These are phyloP conservation scores for Syzygium jambos DNA, from an alignment of 345 rosid species.

Conservation along the genomic window DNA sequence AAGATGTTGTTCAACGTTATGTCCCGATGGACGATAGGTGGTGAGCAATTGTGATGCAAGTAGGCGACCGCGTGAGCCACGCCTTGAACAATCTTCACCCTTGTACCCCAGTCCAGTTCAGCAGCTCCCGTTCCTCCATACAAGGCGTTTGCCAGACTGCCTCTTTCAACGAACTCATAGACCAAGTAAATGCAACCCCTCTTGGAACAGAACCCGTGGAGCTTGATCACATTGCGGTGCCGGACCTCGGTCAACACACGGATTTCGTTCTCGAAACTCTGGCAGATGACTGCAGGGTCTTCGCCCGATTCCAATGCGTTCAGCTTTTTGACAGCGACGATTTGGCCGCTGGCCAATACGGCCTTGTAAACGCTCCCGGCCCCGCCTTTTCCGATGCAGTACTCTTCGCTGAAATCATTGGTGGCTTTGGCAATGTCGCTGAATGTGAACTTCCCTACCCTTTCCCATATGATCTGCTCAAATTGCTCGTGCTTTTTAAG, in stretches of 20 bases:
- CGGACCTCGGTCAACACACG: conserved; percentile 37
- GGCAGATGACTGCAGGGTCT: conserved; percentile 18
- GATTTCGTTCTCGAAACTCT: conserved; percentile 57
- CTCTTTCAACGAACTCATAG: conserved; percentile 45
- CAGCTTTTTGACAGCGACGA: conserved; percentile 51
- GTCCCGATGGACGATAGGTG: conserved; percentile 53
- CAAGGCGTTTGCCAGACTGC: conserved; percentile 40
- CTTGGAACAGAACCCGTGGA: conserved; percentile 45
- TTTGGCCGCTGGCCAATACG: conserved; percentile 20
- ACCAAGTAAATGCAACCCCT: conserved; percentile 45
- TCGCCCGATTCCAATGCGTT: conserved; percentile 21
- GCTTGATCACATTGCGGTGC: conserved; percentile 60
- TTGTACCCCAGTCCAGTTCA: conserved; percentile 31
- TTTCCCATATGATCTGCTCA: conserved; percentile 41
- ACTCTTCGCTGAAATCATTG: conserved; percentile 27
- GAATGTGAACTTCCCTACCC: conserved; percentile 43
- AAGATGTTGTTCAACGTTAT: conserved; percentile 37
- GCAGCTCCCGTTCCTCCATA: conserved; percentile 16
- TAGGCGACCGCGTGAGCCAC: conserved; percentile 64
- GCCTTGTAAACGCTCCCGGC: conserved; percentile 63
- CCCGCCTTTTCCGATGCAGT: conserved; percentile 60
- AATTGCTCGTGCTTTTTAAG: background rate
- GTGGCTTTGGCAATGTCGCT: conserved; percentile 50
- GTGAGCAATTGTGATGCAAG: conserved; percentile 60
- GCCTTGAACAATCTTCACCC: conserved; percentile 43